Evolutionary conservation across 495 filamentous ascomycete genomes (phyloP).

Genomic region (Daldinia caldariorum): DNA sequence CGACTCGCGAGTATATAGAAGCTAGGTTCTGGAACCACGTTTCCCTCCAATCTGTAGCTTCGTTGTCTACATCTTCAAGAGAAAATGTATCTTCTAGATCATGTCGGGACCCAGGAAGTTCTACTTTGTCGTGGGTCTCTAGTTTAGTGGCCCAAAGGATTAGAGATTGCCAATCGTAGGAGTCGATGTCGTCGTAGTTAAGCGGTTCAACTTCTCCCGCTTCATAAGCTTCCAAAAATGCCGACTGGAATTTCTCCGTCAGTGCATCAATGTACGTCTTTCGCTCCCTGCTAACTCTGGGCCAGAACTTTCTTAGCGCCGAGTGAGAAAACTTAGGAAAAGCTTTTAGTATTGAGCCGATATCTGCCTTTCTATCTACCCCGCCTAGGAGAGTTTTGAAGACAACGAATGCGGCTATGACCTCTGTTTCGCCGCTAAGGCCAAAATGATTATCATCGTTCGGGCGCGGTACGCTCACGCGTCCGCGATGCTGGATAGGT

Average conservation of each 20-base stretch:
- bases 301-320: constrained; percentile 70
- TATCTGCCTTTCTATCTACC: constrained; percentile 73
- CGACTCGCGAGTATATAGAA: constrained; percentile 58
- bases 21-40: constrained; percentile 53
- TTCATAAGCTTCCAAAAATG: constrained; percentile 80
- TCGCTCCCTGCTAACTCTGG: constrained; percentile 64
- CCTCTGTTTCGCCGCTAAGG: constrained; percentile 54
- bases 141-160: constrained; percentile 72
- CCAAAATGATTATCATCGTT: constrained; percentile 49
- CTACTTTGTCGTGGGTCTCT: constrained; percentile 48
- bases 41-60: constrained; percentile 59
- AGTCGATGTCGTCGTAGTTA: constrained; percentile 73
- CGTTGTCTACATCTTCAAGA: constrained; percentile 46
- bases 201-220: constrained; percentile 72
- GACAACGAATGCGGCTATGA: constrained; percentile 77
- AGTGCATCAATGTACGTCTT: constrained; percentile 72
- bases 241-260: constrained; percentile 77
- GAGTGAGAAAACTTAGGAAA: constrained; percentile 70
- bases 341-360: constrained; percentile 72
- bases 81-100: constrained; percentile 47
- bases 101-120: constrained; percentile 52
- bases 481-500: constrained; percentile 50
- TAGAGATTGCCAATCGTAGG: constrained; percentile 79
- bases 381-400: constrained; percentile 80
- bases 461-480: constrained; percentile 45